Base-by-base conservation (phyloP, 306 rosid genomes). In the Fragaria ananassa region DNA sequence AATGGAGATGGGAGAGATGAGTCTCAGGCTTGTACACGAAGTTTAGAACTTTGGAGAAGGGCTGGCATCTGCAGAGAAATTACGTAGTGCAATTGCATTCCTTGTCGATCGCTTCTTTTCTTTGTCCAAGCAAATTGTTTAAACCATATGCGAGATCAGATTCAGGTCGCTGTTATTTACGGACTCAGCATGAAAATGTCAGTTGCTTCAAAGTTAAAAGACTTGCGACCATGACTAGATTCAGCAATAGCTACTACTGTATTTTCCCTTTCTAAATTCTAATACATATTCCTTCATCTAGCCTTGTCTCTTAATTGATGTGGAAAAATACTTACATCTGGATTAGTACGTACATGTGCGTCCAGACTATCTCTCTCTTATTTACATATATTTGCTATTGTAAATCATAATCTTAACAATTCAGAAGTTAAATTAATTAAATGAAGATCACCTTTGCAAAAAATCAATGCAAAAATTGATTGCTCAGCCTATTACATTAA, bases 191-290 rank as follows among this genome's bases (percentile, higher is more conserved):
- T 54, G 61, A n/a, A 54, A 54, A 54, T 54, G 29, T 23, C 61
- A 54, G 27, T 54, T 54, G 29, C 29, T 57, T 25, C 15, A 57
- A 23, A 57, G 17, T 58, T 29, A 1, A 61, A 61, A 61, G 42
- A 14, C n/a, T 62, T 13, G 39, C 41, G 50, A 72, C 50, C 63
- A 9, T 31, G 50, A 72, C 50, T 53, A 54, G 51, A 72, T 72
- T 53, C 50, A 54, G 35, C 74, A 23, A 14, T 14, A 25, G 35
- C 3, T 0, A 25, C 21, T 44, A 25, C 21, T 44, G 57, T 15
- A 46, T 8, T 46, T 44, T 6, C 39, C 56, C 10, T 45, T 68
- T 23, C 2, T 21, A 34, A 63, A 0, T 27, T 27, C 11, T 10
- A 58, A 58, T 13, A 11, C 13, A 58, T 58, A 25, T 13, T 29